phyloP scores from a whole-genome alignment of 1,139 yeast genomes.

The Trichomonascaceae sp. region DNA sequence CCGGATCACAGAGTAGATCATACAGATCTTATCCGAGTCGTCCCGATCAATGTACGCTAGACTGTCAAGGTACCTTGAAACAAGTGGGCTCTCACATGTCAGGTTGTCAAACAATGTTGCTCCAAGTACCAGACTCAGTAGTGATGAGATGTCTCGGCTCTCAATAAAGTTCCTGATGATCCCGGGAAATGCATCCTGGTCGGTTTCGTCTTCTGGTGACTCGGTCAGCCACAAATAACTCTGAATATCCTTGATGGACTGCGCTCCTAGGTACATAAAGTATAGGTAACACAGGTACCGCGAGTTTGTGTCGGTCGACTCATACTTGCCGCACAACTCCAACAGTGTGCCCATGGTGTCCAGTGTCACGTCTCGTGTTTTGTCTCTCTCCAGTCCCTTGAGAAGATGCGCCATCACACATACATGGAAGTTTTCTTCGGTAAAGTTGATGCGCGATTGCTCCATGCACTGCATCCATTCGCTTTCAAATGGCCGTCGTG shows the following conservation, averaged over 20 bases:
- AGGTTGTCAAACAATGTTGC: conserved; percentile 43
- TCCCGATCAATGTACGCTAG: conserved; percentile 29
- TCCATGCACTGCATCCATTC: conserved; percentile 36
- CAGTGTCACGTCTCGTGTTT: conserved; percentile 44
- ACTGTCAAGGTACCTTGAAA: conserved; percentile 40
- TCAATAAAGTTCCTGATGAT: conserved; percentile 37
- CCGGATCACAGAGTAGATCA: conserved; percentile 16
- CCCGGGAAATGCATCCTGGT: conserved; percentile 35
- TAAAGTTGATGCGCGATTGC: conserved; percentile 31
- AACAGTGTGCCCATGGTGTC: conserved; percentile 39
- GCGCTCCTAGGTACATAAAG: conserved; percentile 40
- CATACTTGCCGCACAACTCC: conserved; percentile 32
- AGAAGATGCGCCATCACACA: conserved; percentile 39
- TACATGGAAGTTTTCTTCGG: conserved; percentile 38
- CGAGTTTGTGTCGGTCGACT: conserved; percentile 8
- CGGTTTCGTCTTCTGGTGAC: conserved; percentile 24
- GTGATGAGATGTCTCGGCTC: conserved; percentile 30
- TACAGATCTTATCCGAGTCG: conserved; percentile 15
- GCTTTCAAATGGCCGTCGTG: conserved; percentile 31
- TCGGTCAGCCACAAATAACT: conserved; percentile 36
- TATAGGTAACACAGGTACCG: conserved; percentile 34
- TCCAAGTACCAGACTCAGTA: conserved; percentile 38
- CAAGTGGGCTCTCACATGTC: no score
- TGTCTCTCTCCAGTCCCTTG: conserved; percentile 54
- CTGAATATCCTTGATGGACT: conserved; percentile 36